Conservation (phyloP, 169 alveolate genomes). For the Plasmodium ovale region DNA sequence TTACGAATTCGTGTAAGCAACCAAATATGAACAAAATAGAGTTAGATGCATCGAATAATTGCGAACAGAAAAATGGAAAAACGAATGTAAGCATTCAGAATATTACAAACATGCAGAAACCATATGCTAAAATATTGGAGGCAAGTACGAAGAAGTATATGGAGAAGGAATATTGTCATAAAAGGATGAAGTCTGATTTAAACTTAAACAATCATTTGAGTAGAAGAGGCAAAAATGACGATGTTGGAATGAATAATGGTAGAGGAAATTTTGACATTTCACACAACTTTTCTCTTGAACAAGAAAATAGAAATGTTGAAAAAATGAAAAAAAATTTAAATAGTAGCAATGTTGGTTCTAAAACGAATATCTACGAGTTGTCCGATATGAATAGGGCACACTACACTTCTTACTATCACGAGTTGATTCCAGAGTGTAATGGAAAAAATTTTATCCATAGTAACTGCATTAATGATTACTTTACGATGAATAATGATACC, state of each 20-base stretch:
- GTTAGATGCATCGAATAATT: neutral
- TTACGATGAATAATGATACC: slow-evolving; percentile 33
- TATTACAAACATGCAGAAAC: slow-evolving; percentile 25
- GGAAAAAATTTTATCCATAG: slow-evolving; percentile 36
- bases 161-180: slow-evolving; percentile 63
- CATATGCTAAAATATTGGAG: slow-evolving; percentile 69
- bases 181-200: slow-evolving; percentile 42
- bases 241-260: slow-evolving; percentile 35
- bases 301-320: slow-evolving; percentile 31
- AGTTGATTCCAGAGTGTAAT: slow-evolving; percentile 11
- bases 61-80: slow-evolving; percentile 26
- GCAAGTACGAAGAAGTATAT: slow-evolving; percentile 69
- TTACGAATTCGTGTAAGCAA: slow-evolving; percentile 12
- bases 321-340: slow-evolving; percentile 16
- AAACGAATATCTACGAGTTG: slow-evolving; percentile 20
- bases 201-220: slow-evolving; percentile 14
- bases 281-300: slow-evolving; percentile 9
- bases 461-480: slow-evolving; percentile 61
- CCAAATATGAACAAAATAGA: neutral
- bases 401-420: slow-evolving; percentile 50
- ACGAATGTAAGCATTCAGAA: slow-evolving; percentile 7
- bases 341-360: slow-evolving; percentile 20
- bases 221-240: slow-evolving; percentile 67
- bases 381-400: slow-evolving; percentile 38
- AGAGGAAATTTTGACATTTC: slow-evolving; percentile 19